These are phyloP conservation scores for Russula compacta DNA, from an alignment of 768 basidiomycete species.

Conservation along the genomic window DNA sequence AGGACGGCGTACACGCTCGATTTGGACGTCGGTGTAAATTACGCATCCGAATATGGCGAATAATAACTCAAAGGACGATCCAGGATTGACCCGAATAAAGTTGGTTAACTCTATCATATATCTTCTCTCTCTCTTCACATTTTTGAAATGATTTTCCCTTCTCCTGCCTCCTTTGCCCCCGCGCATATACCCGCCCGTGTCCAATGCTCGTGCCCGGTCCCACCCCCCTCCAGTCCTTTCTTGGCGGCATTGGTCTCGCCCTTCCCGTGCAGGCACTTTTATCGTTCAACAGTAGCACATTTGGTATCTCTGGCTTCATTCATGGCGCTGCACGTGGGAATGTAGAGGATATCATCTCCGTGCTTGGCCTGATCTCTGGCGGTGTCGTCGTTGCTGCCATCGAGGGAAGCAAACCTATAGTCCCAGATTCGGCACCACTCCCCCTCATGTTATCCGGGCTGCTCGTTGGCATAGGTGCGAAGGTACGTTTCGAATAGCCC, in stretches of 20 bases:
- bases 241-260: conserved; percentile 46
- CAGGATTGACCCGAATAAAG: not conserved
- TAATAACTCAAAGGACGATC: not conserved
- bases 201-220: conserved; percentile 6
- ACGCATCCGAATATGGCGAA: not conserved
- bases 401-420: conserved; percentile 30
- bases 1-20: not conserved
- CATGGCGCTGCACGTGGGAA: conserved; percentile 41
- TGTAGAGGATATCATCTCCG: conserved; percentile 34
- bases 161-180: not conserved
- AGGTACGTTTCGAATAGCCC: conserved; percentile 3
- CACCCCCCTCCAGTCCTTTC: conserved; percentile 40
- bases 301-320: conserved; percentile 55
- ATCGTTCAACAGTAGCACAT: conserved; percentile 44
- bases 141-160: not conserved
- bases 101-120: not conserved
- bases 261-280: conserved; percentile 44
- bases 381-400: conserved; percentile 37
- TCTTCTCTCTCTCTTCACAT: not conserved
- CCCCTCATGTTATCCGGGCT: conserved; percentile 40
- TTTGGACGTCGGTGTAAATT: not conserved
- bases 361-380: conserved; percentile 40
- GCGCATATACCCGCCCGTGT: not conserved
- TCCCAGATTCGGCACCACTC: conserved; percentile 20
- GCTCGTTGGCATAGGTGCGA: conserved; percentile 50